Evolutionary conservation across 768 basidiomycete genomes (phyloP), one percentile per base, ranked within the genome.

Genomic region (Clitopilus hobsonii): DNA sequence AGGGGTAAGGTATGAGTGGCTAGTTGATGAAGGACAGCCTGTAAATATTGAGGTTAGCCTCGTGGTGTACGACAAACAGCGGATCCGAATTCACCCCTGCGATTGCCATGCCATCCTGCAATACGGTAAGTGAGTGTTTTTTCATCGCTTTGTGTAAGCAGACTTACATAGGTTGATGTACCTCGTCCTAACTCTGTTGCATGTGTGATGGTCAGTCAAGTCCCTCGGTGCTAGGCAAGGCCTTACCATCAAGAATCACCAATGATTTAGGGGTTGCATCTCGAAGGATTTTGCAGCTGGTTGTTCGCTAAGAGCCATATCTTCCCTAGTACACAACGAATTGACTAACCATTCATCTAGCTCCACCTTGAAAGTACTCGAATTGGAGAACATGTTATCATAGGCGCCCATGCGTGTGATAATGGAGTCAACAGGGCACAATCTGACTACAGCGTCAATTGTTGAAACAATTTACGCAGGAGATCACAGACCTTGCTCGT

Each of bases 261-360:
- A 99, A 67, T 0, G 96, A 97, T 55, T 84, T 89, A 0, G 97
- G 95, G 4, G 97, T 97, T 6, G 94, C 94, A 65, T 98, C 89
- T 16, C 91, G 83, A 36, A 98, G 76, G 61, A 98, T 95, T 70
- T 96, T 96, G 69, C 89, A 94, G 62, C 93, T 94, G 56, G 30
- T 55, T 36, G 20, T 28, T 56, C 24, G 32, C n/a, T n/a, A n/a
- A n/a, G n/a, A n/a, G n/a, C n/a, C n/a, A n/a, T n/a, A n/a, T n/a
- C n/a, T n/a, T n/a, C n/a, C n/a, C n/a, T n/a, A n/a, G n/a, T n/a
- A n/a, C n/a, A n/a, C n/a, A n/a, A n/a, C n/a, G n/a, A n/a, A n/a
- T n/a, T n/a, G n/a, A n/a, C n/a, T n/a, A n/a, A n/a, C n/a, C 93
- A 93, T 81, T 99, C 97, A 67, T 98, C 97, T 54, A 99, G 75